Evolutionary conservation across 2,329 filamentous ascomycete species (phyloP).

Genomic region (Pleoardoris graminearum): DNA sequence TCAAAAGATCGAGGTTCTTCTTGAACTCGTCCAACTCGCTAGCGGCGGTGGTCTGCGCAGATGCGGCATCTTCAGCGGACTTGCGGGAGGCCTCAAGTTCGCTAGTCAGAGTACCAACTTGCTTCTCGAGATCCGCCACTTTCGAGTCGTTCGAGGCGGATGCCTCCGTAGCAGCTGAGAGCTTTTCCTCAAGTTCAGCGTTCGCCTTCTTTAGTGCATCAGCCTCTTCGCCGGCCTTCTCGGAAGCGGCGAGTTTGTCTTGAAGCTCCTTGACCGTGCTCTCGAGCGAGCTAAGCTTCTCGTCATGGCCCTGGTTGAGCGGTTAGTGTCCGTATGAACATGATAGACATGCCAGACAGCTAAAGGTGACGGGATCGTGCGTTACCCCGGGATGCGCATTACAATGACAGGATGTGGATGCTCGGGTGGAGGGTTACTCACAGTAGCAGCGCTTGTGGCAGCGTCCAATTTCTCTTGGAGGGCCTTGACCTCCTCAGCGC

Average conservation of each 20-base stretch:
- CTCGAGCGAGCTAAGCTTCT: neutral
- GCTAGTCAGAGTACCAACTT: neutral
- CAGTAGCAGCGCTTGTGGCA: conserved; percentile 10
- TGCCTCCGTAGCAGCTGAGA: neutral
- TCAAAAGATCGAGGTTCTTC: neutral
- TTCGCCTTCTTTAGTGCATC: conserved; percentile 2
- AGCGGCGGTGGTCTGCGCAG: neutral
- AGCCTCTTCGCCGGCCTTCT: conserved; percentile 2
- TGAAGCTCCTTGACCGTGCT: neutral
- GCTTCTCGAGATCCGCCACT: neutral
- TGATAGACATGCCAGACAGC: neutral
- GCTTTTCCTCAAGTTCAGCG: conserved; percentile 1
- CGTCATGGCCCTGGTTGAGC: neutral
- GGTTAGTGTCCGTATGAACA: neutral
- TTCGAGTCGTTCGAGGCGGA: conserved; percentile 2
- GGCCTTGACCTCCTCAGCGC: neutral
- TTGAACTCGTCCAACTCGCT: conserved; percentile 4
- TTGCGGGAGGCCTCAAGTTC: neutral
- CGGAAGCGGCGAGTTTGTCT: neutral
- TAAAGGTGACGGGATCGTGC: neutral
- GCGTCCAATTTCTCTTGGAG: conserved; percentile 4
- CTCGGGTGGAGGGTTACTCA: neutral
- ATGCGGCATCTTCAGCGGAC: neutral
- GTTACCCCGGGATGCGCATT: neutral
- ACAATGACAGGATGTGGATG: neutral